These are phyloP conservation scores for Scutellaria minor DNA, from an alignment of 257 asterid genomes.

Conservation along the genomic window DNA sequence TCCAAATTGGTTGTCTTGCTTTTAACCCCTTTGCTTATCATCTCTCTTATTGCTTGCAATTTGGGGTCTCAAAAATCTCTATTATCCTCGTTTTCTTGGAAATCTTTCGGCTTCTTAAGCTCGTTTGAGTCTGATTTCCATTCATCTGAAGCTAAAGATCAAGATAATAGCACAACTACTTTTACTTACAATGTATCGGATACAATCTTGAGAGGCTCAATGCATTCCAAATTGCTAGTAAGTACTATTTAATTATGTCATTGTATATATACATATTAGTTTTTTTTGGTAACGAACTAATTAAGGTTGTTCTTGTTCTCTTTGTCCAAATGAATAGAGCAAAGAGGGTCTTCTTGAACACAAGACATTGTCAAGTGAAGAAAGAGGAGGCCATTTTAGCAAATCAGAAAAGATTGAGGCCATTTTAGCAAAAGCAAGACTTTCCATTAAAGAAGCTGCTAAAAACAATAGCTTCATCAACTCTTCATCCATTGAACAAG, in stretches of 20 bases:
- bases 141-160: neutral
- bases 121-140: slow-evolving; percentile 29
- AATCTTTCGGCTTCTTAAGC: slow-evolving; percentile 36
- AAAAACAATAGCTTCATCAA: slow-evolving; percentile 28
- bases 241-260: neutral
- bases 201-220: slow-evolving; percentile 24
- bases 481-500: slow-evolving; percentile 29
- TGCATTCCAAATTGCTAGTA: slow-evolving; percentile 21
- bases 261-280: too few relatives aligned
- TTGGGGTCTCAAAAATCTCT: slow-evolving; percentile 36
- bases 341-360: slow-evolving; percentile 25
- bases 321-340: slow-evolving; percentile 24
- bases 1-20: slow-evolving; percentile 38
- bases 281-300: neutral
- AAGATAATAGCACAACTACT: neutral
- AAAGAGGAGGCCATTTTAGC: slow-evolving; percentile 29
- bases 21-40: slow-evolving; percentile 44
- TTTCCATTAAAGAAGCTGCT: slow-evolving; percentile 45
- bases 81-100: slow-evolving; percentile 31
- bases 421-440: slow-evolving; percentile 43
- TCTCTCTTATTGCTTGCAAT: slow-evolving; percentile 40
- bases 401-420: slow-evolving; percentile 42
- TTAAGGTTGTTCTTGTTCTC: neutral
- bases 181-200: slow-evolving; percentile 26
- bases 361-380: slow-evolving; percentile 37